Base-by-base conservation (phyloP, 768 basidiomycete genomes). In the Collybia nuda region DNA sequence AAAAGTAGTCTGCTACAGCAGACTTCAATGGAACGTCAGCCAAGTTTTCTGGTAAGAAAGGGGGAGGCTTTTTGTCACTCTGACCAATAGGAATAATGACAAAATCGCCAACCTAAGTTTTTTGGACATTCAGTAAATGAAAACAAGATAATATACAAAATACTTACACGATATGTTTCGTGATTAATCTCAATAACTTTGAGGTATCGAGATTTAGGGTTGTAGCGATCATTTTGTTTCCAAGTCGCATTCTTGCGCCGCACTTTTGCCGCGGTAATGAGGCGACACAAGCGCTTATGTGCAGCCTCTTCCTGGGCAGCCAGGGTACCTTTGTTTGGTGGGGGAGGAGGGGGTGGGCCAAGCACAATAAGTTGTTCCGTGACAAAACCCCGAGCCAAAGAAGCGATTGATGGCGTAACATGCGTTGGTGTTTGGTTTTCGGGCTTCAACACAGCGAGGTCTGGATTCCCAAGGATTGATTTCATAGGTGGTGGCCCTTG, bases 391-490 rank as follows among this genome's bases (percentile, higher is more conserved):
- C 60, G 26, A 0, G 85, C 80, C 6, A 89, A 63, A 6, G 66
- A 57, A 5, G 73, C 75, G 38, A 90, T 82, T 18, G 73, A 69
- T 0, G 81, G 80, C 0, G 87, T 89, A 6, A 90, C 85, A 42
- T 79, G 78, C 0, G 86, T 88, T 5, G 69, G 66, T 15, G 65
- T 76, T 55, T 82, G 80, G 23, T 77, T 75, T 53, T 81, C 80
- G 0, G 73, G 62, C 19, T 72, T 79, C 15, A 89, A 69, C 1
- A 86, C 80, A 1, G 73, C 76, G 4, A 79, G 55, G 56, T 90
- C 88, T 4, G 72, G 66, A 55, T 83, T 80, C 0, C 75, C 75
- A 0, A 67, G 41, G 5, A 68, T 53, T 2, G 60, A 51, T 32
- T 54, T 58, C 26, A 58, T 59, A 1, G 28, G 47, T 4, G 59